Evolutionary conservation across 345 rosid genomes (phyloP), one percentile per base, ranked within the genome.

Genomic region (Salix caprea): DNA sequence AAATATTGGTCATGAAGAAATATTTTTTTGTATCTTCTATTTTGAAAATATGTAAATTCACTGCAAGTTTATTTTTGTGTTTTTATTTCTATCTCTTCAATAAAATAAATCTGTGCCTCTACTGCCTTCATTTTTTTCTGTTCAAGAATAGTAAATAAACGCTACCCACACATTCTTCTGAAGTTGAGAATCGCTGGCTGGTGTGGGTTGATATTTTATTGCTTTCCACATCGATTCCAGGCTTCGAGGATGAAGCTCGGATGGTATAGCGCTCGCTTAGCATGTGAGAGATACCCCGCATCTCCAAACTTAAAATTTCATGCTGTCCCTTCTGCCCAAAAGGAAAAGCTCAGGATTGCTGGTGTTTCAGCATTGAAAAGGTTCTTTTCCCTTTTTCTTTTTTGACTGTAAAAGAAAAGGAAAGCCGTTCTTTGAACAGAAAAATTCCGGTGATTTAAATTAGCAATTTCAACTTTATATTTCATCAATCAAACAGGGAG

Each of bases 211-310:
- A 40, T 10, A 40, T 10, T 10, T 2, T 9, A 2, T 40, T 7
- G 9, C 2, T 2, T 40, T 56, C 11, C 26, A 8, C 10, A 0
- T 19, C 13, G 4, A n/a, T 8, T 4, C 23, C 61, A 21, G 12
- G 8, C 10, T 85, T 64, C 8, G 91, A 88, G 91, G 89, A 84
- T 82, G 88, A 86, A 86, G 90, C 93, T 88, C 91, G 87, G 88
- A 88, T 87, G 92, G 90, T 88, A 87, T 92, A 91, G 90, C 89
- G 88, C 91, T 90, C 88, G 90, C 90, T 88, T 90, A 84, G 89
- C 90, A 88, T 85, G 90, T 85, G 88, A 86, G 92, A 88, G 91
- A 89, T 88, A 88, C 90, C 90, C 88, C 88, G 85, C 92, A 87
- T 91, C 88, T 36, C 6, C 37, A 36, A 36, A 36, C 6, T 36